A percentile compares a stretch with the other conserved stretches of the same genome.
Conservation (phyloP, 805 yeast genomes). For the Hyphopichia homilentoma region DNA sequence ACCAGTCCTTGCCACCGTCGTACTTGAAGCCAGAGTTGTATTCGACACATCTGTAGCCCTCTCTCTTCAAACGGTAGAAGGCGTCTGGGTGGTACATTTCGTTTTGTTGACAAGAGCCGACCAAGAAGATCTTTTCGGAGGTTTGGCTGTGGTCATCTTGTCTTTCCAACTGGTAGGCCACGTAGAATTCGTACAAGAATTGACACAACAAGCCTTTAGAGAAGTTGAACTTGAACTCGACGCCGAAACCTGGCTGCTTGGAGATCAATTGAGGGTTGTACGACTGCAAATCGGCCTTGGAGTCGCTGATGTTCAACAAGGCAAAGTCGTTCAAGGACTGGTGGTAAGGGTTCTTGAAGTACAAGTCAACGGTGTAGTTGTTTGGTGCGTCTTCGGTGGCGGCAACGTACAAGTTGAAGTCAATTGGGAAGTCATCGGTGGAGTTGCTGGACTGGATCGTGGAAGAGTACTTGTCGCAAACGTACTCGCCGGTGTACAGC, state of each 20-base stretch:
- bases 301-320: constrained; percentile 8
- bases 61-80: constrained; percentile 5
- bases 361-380: constrained; percentile 14
- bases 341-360: constrained; percentile 11
- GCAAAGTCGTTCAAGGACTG: constrained; percentile 6
- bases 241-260: constrained; percentile 11
- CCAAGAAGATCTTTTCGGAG: constrained; percentile 14
- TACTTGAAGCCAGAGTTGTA: constrained; percentile 13
- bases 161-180: constrained; percentile 10
- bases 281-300: constrained; percentile 3
- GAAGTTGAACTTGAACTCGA: constrained; percentile 13
- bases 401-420: constrained; percentile 12
- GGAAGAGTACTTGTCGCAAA: constrained; percentile 14
- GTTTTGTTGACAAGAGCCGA: constrained; percentile 13
- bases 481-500: constrained; percentile 10
- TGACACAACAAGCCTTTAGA: constrained; percentile 13
- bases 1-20: constrained; percentile 17
- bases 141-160: constrained; percentile 2
- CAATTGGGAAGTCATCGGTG: constrained; percentile 12
- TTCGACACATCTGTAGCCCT: constrained; percentile 14
- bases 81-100: constrained; percentile 8
- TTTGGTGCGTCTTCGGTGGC: constrained; percentile 5
- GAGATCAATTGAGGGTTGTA: constrained; percentile 11
- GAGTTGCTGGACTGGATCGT: constrained; percentile 9
- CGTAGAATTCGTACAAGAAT: constrained; percentile 14